Conservation (phyloP, 2,329 filamentous ascomycete species). For the Thelonectria olida region DNA sequence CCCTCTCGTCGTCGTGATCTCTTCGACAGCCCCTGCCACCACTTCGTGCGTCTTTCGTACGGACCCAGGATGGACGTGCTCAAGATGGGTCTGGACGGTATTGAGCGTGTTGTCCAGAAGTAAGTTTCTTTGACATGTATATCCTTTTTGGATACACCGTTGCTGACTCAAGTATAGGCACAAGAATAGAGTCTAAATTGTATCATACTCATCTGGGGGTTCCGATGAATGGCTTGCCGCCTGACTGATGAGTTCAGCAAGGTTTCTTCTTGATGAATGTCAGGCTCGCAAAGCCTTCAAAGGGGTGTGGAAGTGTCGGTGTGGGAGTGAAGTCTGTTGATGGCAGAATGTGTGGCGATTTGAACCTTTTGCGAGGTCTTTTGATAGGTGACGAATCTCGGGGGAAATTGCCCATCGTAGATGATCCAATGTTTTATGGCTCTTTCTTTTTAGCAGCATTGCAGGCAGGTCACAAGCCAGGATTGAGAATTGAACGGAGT, state of each 20-base stretch:
- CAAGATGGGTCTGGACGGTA: constrained; percentile 82
- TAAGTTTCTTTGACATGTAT: constrained; percentile 47
- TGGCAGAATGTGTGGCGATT: constrained; percentile 3
- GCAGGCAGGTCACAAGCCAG: constrained; percentile 2
- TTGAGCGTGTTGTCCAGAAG: constrained; percentile 83
- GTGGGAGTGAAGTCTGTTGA: constrained; percentile 9
- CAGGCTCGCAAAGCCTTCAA: neutral
- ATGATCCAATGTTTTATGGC: constrained; percentile 10
- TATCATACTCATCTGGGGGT: neutral
- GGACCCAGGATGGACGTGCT: constrained; percentile 83
- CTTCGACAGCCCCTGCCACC: constrained; percentile 94
- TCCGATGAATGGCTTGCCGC: neutral
- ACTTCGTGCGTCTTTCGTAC: constrained; percentile 87
- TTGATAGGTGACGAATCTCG: neutral
- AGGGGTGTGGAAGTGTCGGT: constrained; percentile 3
- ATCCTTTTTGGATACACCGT: neutral
- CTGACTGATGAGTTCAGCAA: constrained; percentile 4
- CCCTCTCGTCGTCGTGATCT: constrained; percentile 87
- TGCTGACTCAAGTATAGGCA: constrained; percentile 31
- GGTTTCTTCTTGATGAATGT: neutral
- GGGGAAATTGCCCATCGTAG: neutral
- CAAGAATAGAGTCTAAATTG: constrained; percentile 30
- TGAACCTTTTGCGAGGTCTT: constrained; percentile 1
- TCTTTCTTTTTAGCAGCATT: constrained; percentile 18
- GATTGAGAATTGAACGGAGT: constrained; percentile 14